These are phyloP conservation scores for Pseudogymnoascus sp. DNA, from an alignment of 2,329 filamentous ascomycete genomes.

Conservation along the genomic window DNA sequence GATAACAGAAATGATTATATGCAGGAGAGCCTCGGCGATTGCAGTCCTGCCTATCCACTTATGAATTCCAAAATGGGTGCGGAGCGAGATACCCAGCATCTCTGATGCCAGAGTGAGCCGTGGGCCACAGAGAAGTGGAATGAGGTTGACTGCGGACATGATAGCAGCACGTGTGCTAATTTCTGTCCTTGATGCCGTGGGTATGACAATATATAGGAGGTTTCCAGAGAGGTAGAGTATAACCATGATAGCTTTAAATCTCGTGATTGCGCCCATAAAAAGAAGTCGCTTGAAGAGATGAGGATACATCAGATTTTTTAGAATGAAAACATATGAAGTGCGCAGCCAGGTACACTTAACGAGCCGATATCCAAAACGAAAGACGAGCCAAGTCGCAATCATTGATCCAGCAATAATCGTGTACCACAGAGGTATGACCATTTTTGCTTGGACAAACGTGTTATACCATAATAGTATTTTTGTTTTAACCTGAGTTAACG, in stretches of 20 bases:
- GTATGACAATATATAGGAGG: conserved; percentile 3
- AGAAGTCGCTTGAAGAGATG: conserved; percentile 11
- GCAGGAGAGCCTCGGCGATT: conserved; percentile 8
- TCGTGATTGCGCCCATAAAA: conserved; percentile 11
- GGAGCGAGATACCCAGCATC: conserved; percentile 11
- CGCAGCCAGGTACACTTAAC: conserved; percentile 4
- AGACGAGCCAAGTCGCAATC: conserved; percentile 11
- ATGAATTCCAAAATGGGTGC: conserved; percentile 7
- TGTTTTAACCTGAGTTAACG: conserved; percentile 7
- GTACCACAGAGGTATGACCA: conserved; percentile 12
- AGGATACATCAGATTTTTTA: conserved; percentile 13
- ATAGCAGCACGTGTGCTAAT: conserved; percentile 10
- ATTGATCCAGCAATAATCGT: conserved; percentile 11
- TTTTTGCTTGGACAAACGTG: background rate
- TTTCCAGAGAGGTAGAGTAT: conserved; percentile 10
- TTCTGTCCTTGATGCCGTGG: conserved; percentile 8
- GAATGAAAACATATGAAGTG: conserved; percentile 9
- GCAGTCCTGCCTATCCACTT: conserved; percentile 10
- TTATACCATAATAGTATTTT: conserved; percentile 8
- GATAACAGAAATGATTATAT: conserved; percentile 5
- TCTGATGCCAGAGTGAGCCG: conserved; percentile 7
- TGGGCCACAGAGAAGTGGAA: conserved; percentile 12
- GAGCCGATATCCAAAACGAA: conserved; percentile 9
- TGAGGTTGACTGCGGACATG: conserved; percentile 14
- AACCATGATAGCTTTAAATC: conserved; percentile 8